These are phyloP conservation scores for Corynespora cassiicola DNA, from an alignment of 2,329 filamentous ascomycete species.

Conservation along the genomic window DNA sequence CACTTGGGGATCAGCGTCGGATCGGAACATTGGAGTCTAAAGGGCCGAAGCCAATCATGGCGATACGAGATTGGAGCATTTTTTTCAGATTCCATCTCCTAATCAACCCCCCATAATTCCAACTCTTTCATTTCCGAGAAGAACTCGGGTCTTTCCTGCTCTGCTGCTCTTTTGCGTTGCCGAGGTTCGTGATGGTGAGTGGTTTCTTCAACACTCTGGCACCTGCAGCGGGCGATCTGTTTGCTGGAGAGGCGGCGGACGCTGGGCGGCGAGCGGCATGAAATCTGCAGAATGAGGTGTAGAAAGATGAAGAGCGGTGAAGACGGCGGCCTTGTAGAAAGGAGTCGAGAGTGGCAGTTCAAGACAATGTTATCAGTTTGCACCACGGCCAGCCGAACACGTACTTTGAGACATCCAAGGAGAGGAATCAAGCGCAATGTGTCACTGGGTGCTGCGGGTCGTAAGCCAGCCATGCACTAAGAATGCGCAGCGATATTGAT, in stretches of 20 bases:
- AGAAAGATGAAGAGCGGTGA: constrained; percentile 19
- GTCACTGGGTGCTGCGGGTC: constrained; percentile 30
- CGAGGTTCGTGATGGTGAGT: too few species aligned
- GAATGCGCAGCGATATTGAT: constrained; percentile 9
- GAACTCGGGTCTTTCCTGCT: too few species aligned
- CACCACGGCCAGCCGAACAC: not conserved
- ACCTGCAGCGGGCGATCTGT: not conserved
- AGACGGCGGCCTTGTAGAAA: constrained; percentile 3
- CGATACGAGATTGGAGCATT: too few species aligned
- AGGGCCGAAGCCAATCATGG: too few species aligned
- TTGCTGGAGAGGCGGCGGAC: not conserved
- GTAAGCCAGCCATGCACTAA: constrained; percentile 23
- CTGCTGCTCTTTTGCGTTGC: too few species aligned
- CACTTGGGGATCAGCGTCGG: too few species aligned
- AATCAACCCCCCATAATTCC: too few species aligned
- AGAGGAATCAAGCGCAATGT: too few species aligned
- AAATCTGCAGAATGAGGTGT: constrained; percentile 8
- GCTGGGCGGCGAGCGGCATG: constrained; percentile 12
- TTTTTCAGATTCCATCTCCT: too few species aligned
- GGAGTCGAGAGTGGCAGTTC: not conserved
- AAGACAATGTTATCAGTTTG: not conserved
- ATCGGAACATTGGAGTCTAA: too few species aligned
- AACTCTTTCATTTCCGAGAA: too few species aligned
- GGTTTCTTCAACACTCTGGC: too few species aligned
- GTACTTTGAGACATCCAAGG: constrained; percentile 6